Percentiles rank a stretch among this genome's conserved stretches.
These are phyloP conservation scores for Dysphania ambrosioides DNA, from an alignment of 148 eudicot species.

Conservation along the genomic window DNA sequence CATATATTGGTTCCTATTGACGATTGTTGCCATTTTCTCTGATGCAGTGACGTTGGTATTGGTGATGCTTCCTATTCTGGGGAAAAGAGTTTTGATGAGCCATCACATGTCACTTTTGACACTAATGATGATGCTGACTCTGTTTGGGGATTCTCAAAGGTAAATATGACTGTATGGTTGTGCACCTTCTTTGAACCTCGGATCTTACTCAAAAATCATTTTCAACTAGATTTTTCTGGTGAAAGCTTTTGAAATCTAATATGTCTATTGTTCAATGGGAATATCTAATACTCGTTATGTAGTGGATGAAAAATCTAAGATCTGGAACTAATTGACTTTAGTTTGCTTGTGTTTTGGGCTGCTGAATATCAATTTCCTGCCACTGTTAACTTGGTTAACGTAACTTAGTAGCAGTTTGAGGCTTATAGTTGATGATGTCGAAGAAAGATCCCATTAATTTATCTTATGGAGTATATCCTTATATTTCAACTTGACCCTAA, in stretches of 20 bases:
- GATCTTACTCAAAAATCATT: not conserved
- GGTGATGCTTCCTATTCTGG: slow-evolving; percentile 52
- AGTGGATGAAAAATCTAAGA: not conserved
- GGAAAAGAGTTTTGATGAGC: slow-evolving; percentile 62
- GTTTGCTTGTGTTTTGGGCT: not conserved
- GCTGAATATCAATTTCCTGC: not conserved
- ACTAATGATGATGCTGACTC: slow-evolving; percentile 55
- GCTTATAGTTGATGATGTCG: not conserved
- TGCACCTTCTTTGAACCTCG: not conserved
- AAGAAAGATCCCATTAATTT: not conserved
- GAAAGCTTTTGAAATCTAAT: not conserved
- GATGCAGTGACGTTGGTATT: slow-evolving; percentile 56
- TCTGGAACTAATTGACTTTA: not conserved
- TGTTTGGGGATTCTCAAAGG: slow-evolving; percentile 58
- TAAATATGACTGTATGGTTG: slow-evolving; percentile 22
- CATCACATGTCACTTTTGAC: slow-evolving; percentile 64
- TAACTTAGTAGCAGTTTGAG: not conserved
- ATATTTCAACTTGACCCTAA: not conserved
- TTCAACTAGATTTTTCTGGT: not conserved
- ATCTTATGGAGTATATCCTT: not conserved
- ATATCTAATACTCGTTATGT: too few species aligned
- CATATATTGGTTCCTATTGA: not conserved
- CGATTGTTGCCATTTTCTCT: not conserved
- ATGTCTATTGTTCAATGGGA: not conserved
- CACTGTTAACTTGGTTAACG: not conserved